Conservation (phyloP, 1,284 basidiomycete species). For the Dichomitus squalens region DNA sequence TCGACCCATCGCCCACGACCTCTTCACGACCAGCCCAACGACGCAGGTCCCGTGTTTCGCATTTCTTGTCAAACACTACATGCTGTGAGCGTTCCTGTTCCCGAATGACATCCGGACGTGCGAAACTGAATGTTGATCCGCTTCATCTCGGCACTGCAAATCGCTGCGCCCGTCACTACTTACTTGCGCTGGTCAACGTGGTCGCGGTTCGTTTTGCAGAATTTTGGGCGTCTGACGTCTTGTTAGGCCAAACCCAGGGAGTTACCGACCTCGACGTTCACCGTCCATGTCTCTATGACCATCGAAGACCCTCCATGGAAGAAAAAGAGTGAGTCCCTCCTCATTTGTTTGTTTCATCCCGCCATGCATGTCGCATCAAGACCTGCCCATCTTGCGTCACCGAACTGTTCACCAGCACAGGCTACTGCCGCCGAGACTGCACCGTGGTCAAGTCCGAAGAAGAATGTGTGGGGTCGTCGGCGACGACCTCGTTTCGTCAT, state of each 20-base stretch:
- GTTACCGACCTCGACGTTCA: constrained; percentile 9
- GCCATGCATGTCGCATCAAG: not conserved
- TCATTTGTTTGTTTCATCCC: not conserved
- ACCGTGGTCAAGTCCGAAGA: not conserved
- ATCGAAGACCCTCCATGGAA: constrained; percentile 45
- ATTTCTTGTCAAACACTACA: constrained; percentile 7
- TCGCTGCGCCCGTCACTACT: not conserved
- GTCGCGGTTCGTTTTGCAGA: constrained; percentile 1
- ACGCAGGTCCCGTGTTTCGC: constrained; percentile 4
- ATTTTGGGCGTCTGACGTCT: not conserved
- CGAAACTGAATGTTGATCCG: constrained; percentile 1
- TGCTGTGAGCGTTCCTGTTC: constrained; percentile 17
- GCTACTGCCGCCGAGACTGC: not conserved
- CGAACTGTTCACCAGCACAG: not conserved
- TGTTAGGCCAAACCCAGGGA: not conserved
- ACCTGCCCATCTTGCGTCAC: not conserved
- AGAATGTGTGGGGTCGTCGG: not conserved
- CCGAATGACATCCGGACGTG: not conserved
- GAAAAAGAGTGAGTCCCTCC: constrained; percentile 38
- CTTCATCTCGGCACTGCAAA: constrained; percentile 1
- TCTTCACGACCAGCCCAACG: constrained; percentile 7
- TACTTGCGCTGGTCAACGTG: not conserved
- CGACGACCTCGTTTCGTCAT: not conserved
- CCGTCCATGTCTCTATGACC: constrained; percentile 32
- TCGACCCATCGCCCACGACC: constrained; percentile 11